phyloP scores from a whole-genome alignment of 306 rosid species.

The Chamaecrista fasciculata region DNA sequence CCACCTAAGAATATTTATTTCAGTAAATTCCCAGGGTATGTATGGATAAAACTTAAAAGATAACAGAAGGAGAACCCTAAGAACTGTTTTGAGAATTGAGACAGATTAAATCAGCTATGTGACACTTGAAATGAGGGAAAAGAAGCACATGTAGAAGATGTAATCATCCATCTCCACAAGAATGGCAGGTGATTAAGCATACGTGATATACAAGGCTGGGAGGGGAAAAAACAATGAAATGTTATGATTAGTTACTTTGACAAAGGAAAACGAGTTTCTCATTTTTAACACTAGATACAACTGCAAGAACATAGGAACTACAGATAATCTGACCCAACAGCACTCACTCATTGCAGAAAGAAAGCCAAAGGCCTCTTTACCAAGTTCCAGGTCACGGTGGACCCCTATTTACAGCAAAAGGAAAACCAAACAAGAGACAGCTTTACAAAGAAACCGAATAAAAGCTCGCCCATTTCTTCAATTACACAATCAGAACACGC shows the following conservation, averaged over 20 bases:
- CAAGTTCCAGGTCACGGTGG: conserved; percentile 93
- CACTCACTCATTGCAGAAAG: neutral
- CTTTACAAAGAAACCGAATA: too few species aligned
- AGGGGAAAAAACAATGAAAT: neutral
- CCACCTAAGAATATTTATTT: conserved; percentile 18
- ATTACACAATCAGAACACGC: too few species aligned
- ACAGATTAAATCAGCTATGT: neutral
- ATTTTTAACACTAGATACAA: neutral
- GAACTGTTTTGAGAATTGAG: conserved; percentile 18
- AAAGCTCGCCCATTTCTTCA: too few species aligned
- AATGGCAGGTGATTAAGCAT: neutral
- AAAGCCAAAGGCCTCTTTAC: conserved; percentile 44
- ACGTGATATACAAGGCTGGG: conserved; percentile 3
- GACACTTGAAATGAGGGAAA: neutral
- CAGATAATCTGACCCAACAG: neutral
- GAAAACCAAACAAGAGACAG: too few species aligned
- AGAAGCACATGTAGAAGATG: conserved; percentile 3
- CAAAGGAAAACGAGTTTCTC: neutral
- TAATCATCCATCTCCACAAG: conserved; percentile 10
- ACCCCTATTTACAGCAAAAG: too few species aligned
- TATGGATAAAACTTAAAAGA: neutral
- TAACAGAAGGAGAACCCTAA: neutral
- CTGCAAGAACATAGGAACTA: conserved; percentile 7
- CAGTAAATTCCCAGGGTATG: neutral
- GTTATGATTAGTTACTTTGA: neutral